These are phyloP conservation scores for Peronospora destructor DNA, from an alignment of 352 stramenopile species.

Conservation along the genomic window DNA sequence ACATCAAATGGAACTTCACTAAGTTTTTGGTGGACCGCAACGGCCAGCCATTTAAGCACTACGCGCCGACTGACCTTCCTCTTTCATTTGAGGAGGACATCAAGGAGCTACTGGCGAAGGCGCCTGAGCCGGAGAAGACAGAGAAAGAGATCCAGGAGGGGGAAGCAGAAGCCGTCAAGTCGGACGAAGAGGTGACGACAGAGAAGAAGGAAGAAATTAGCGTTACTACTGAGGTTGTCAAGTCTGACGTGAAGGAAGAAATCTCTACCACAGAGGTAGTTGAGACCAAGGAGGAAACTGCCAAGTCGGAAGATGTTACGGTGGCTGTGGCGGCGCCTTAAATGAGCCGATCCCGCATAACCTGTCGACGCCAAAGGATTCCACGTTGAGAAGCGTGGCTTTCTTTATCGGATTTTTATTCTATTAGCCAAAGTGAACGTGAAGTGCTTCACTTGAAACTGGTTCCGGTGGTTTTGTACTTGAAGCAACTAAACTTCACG, in stretches of 20 bases:
- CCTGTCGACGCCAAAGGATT: conserved; percentile 3
- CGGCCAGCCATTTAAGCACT: conserved; percentile 73
- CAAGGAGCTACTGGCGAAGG: conserved; percentile 48
- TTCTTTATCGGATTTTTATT: conserved; percentile 23
- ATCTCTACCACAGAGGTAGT: conserved; percentile 4
- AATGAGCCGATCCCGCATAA: background rate
- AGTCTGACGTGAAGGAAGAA: conserved; percentile 26
- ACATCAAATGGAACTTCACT: conserved; percentile 88
- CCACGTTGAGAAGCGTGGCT: conserved; percentile 8
- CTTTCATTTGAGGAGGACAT: conserved; percentile 75
- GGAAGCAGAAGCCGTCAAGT: background rate
- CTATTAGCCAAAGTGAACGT: conserved; percentile 16
- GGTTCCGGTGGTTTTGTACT: conserved; percentile 8
- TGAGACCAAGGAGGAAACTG: conserved; percentile 5
- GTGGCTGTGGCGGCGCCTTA: conserved; percentile 18
- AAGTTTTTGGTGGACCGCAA: conserved; percentile 89
- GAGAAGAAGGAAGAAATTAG: conserved; percentile 1
- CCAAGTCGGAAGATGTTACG: conserved; percentile 20
- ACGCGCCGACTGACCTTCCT: conserved; percentile 51
- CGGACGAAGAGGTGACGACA: conserved; percentile 25
- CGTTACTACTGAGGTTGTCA: conserved; percentile 19
- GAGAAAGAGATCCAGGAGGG: conserved; percentile 1
- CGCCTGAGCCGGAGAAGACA: conserved; percentile 7
- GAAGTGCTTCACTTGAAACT: conserved; percentile 11
- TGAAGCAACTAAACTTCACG: background rate